Conservation (phyloP, 441 rosid species). For the Arabidopsis lyrata region DNA sequence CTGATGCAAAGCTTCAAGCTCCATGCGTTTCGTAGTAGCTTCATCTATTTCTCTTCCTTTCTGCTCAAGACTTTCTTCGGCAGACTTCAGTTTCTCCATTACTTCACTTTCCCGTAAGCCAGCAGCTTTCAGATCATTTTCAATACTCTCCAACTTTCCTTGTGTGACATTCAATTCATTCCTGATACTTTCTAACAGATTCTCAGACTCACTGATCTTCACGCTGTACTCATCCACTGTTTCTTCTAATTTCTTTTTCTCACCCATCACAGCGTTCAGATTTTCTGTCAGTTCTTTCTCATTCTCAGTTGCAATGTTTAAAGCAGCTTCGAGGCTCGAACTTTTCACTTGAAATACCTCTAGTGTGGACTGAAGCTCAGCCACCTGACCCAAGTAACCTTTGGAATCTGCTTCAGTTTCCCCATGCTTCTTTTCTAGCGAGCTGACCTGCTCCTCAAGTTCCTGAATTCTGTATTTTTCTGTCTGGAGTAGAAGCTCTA, state of each 20-base stretch:
- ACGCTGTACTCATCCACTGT: constrained; percentile 52
- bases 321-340: constrained; percentile 77
- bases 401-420: constrained; percentile 73
- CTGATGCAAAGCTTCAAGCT: constrained; percentile 68
- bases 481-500: constrained; percentile 90
- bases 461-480: constrained; percentile 90
- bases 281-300: constrained; percentile 69
- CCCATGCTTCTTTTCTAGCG: constrained; percentile 68
- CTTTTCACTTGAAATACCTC: constrained; percentile 72
- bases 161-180: constrained; percentile 73
- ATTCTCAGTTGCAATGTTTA: constrained; percentile 65
- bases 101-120: constrained; percentile 69
- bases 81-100: constrained; percentile 75
- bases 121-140: constrained; percentile 68
- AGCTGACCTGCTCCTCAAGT: constrained; percentile 81
- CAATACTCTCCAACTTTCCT: constrained; percentile 65
- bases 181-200: constrained; percentile 67
- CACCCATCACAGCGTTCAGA: constrained; percentile 61
- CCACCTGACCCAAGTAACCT: constrained; percentile 54
- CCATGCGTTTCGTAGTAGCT: constrained; percentile 57
- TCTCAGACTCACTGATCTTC: constrained; percentile 78
- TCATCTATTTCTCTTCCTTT: constrained; percentile 66
- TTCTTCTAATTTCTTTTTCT: constrained; percentile 77
- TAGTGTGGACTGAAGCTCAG: constrained; percentile 74
- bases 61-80: constrained; percentile 70